Evolutionary conservation across 192 early-diverging fungal species (phyloP), one percentile per base, ranked within the genome.

Genomic region (Gigaspora rosea): DNA sequence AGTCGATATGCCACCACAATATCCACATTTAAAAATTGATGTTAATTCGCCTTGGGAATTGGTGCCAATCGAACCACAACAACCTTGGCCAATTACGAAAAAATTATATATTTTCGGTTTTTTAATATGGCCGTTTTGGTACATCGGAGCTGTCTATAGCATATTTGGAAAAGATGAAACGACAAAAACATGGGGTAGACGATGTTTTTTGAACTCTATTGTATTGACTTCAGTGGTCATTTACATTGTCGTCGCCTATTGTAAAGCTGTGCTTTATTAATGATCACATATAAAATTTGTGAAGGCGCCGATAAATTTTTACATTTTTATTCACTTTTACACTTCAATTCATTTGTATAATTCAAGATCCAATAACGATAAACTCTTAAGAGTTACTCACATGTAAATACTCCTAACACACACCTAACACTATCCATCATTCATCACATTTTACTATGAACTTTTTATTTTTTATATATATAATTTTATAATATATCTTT

Each of bases 41-140:
- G 33, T 47, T n/a, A n/a, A 11, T n/a, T 46, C 64, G 0, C 50
- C 50, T 33, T 52, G 15, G 16, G 47, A 51, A 22, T 18, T 35
- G 36, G 50, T 35, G n/a, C 48, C 69, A 27, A 52, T 51, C 8
- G 69, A 71, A 56, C 47, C 22, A 27, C 69, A 50, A 32, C 22
- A 54, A 51, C 69, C 69, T 18, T 71, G 69, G 69, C 50, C 69
- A 1, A 27, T 71, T 12, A 50, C 69, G 6, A 71, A 71, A 56
- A 71, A 71, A 54, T 22, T 71, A 33, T 71, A 52, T 35, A 16
- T 71, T 54, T 18, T 56, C 51, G 69, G 69, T 18, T 71, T 54
- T 56, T 16, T 71, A 71, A 9, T 71, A 27, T 71, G 69, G 69
- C 69, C 69, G 18, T 12, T 71, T 33, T 71, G 69, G 69, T 71